These are phyloP conservation scores for Cryptosporidium andersoni DNA, from an alignment of 169 alveolate species.

Conservation along the genomic window DNA sequence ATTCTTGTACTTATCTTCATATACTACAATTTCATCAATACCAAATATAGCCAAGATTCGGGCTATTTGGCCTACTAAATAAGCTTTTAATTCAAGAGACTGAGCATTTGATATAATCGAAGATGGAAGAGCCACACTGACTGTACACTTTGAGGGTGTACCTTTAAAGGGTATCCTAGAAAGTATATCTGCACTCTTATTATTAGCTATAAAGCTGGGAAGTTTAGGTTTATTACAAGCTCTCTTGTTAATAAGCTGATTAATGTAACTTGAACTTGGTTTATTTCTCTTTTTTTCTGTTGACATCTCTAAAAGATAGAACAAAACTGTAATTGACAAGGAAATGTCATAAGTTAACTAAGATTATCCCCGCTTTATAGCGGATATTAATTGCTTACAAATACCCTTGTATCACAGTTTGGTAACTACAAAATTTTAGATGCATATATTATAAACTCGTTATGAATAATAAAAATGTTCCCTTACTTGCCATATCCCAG, in stretches of 20 bases:
- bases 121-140: constrained; percentile 85
- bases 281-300: background rate
- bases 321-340: too few species aligned
- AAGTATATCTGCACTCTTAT: constrained; percentile 8
- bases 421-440: background rate
- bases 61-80: constrained; percentile 91
- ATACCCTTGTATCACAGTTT: background rate
- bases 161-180: constrained; percentile 77
- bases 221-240: too few species aligned
- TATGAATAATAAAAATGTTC: constrained; percentile 13
- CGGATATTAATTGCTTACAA: background rate
- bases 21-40: constrained; percentile 92
- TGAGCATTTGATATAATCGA: constrained; percentile 84
- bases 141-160: constrained; percentile 77
- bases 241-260: too few species aligned
- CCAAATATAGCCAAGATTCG: constrained; percentile 89
- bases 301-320: background rate
- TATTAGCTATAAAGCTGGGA: background rate
- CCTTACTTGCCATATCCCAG: constrained; percentile 35
- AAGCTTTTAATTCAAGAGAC: constrained; percentile 87
- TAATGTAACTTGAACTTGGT: too few species aligned
- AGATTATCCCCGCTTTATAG: background rate
- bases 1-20: constrained; percentile 82
- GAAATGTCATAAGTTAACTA: too few species aligned
- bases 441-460: background rate